Base-by-base conservation (phyloP, 176 grass and related monocot species). In the Olyra latifolia region DNA sequence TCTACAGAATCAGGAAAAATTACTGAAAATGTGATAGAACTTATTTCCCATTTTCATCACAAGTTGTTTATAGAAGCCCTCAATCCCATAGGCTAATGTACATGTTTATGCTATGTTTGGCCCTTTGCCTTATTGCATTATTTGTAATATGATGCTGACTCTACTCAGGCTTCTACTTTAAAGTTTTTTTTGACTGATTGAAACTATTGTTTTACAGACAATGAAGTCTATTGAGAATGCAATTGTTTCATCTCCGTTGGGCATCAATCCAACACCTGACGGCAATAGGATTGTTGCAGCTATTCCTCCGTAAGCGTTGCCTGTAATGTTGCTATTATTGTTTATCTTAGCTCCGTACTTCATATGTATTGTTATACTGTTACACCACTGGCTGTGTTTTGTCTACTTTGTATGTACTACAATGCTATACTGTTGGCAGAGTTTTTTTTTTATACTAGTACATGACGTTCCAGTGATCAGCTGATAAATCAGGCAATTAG, bases 171-270 rank as follows among this genome's bases (percentile, higher is more conserved):
- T 68, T 67, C 19, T 69, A 62, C 28, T 48, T 86, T 66, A 24
- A 62, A 54, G 35, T 8, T 87, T 45, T 29, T 29, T 53, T 53
- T 20, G 20, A 35, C 29, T 70, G 39, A 82, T 81, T 84, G 3
- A 76, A 24, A 56, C 2, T 68, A 74, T 64, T 78, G 30, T 39
- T 84, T 25, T 58, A 50, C 85, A 98, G 96, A 80, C 88, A 74
- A 57, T 98, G 74, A 98, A 98, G 79, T 83, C 90, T 62, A 83
- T 98, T 39, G 96, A 98, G 90, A 72, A 85, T 44, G 96, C 90
- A 17, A 93, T 98, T 35, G 65, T 84, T 32, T 84, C 96, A 39
- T 98, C 96, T 81, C 96, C 96, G 8, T 76, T 98, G 82, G 86
- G 96, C 63, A 91, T 99, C 63, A 99, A 99, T 89, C 96, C 96